Conservation (phyloP, 306 rosid species). For the Cicer chorassanicum region DNA sequence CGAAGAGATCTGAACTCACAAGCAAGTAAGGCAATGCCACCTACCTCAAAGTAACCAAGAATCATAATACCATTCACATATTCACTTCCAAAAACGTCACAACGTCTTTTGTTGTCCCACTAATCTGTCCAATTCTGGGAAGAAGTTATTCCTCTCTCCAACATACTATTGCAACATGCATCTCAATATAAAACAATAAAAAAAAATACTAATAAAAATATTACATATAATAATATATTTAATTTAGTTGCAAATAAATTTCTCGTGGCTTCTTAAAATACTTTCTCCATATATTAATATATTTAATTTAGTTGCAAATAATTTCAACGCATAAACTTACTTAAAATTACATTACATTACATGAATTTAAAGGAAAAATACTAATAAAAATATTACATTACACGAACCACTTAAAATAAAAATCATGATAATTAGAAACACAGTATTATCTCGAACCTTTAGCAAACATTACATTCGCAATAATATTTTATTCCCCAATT, state of each 20-base stretch:
- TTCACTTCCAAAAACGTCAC: conserved; percentile 6
- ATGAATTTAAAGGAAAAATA: neutral
- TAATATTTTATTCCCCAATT: neutral
- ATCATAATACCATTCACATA: neutral
- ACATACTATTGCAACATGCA: neutral
- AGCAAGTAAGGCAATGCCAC: conserved; percentile 14
- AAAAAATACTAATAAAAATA: too few species aligned
- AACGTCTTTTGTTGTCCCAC: neutral
- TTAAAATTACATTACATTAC: neutral
- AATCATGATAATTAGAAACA: neutral
- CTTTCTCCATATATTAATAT: too few species aligned
- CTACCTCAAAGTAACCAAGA: neutral
- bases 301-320: neutral
- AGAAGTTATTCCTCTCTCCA: neutral
- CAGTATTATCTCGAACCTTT: neutral
- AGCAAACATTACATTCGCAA: neutral
- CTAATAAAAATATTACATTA: neutral
- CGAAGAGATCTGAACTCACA: too few species aligned
- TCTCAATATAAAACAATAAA: neutral
- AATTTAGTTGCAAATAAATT: too few species aligned
- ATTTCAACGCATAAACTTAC: neutral
- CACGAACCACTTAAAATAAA: neutral
- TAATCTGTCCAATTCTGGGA: neutral
- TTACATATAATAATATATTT: too few species aligned
- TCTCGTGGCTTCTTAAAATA: neutral